Conservation (phyloP, 495 filamentous ascomycete species). For the Aspergillus funiculosus region DNA sequence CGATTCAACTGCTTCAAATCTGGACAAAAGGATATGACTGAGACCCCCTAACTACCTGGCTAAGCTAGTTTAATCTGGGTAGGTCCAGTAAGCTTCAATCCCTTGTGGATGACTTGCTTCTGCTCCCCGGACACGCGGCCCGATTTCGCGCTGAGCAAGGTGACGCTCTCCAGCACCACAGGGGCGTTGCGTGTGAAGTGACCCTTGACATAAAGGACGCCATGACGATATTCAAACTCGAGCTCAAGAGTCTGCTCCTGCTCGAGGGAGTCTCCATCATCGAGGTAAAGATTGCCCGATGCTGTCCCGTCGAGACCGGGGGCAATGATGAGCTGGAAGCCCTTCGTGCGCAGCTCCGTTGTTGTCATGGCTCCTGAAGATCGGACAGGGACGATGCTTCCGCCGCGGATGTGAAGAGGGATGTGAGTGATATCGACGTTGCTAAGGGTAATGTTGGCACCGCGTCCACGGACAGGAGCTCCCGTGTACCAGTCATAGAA, state of each 20-base stretch:
- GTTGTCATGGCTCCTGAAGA: constrained; percentile 62
- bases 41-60: no score
- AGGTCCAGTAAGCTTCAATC: constrained; percentile 24
- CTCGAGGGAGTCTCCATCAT: constrained; percentile 54
- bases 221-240: constrained; percentile 48
- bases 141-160: constrained; percentile 44
- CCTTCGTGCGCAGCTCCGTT: constrained; percentile 54
- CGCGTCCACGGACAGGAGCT: constrained; percentile 50
- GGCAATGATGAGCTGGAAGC: constrained; percentile 68
- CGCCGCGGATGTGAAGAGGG: constrained; percentile 67
- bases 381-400: constrained; percentile 62
- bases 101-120: constrained; percentile 22
- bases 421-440: constrained; percentile 59
- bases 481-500: constrained; percentile 77
- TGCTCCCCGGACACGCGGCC: constrained; percentile 4
- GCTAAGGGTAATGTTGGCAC: constrained; percentile 45
- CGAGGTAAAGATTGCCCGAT: constrained; percentile 52
- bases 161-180: constrained; percentile 52
- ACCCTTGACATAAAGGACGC: constrained; percentile 46
- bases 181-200: constrained; percentile 44
- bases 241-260: constrained; percentile 46
- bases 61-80: constrained; percentile 18
- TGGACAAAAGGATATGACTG: no score
- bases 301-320: constrained; percentile 47
- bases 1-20: no score